Percentiles rank a stretch among this genome's conserved stretches.
phyloP scores from a whole-genome alignment of 2,329 filamentous ascomycete genomes.

The Neobulgaria alba region DNA sequence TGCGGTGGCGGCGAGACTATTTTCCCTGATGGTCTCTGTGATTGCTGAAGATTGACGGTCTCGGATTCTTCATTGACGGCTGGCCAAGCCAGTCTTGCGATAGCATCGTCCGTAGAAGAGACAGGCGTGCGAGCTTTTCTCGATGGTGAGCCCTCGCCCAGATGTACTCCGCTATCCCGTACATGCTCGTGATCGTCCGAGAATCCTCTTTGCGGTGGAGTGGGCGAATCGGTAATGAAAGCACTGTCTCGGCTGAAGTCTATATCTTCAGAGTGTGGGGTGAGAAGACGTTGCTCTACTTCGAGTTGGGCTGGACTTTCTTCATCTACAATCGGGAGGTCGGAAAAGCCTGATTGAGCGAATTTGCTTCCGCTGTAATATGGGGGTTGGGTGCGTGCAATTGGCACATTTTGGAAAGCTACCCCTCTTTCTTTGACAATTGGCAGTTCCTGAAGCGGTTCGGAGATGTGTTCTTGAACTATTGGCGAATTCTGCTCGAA shows the following conservation, averaged over 20 bases:
- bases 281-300: constrained; percentile 6
- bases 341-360: constrained; percentile 16
- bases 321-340: constrained; percentile 23
- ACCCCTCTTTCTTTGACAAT: constrained; percentile 1
- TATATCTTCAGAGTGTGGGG: constrained; percentile 1
- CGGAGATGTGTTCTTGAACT: constrained; percentile 9
- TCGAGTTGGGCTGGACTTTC: constrained; percentile 16
- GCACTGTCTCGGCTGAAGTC: constrained; percentile 40
- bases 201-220: constrained; percentile 28
- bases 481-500: constrained; percentile 9
- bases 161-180: constrained; percentile 47
- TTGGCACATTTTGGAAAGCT: constrained; percentile 1
- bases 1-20: constrained; percentile 2
- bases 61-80: constrained; percentile 38
- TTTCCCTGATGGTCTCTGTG: constrained; percentile 13
- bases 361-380: constrained; percentile 12
- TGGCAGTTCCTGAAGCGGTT: constrained; percentile 1
- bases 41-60: constrained; percentile 33
- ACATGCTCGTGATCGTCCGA: constrained; percentile 21
- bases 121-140: constrained; percentile 22
- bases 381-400: constrained; percentile 10
- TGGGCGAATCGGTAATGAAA: constrained; percentile 38
- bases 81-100: constrained; percentile 32
- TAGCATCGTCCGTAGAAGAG: constrained; percentile 28
- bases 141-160: constrained; percentile 36